Conservation (phyloP, 2,329 filamentous ascomycete species). For the Leptoxyphium fumago region DNA sequence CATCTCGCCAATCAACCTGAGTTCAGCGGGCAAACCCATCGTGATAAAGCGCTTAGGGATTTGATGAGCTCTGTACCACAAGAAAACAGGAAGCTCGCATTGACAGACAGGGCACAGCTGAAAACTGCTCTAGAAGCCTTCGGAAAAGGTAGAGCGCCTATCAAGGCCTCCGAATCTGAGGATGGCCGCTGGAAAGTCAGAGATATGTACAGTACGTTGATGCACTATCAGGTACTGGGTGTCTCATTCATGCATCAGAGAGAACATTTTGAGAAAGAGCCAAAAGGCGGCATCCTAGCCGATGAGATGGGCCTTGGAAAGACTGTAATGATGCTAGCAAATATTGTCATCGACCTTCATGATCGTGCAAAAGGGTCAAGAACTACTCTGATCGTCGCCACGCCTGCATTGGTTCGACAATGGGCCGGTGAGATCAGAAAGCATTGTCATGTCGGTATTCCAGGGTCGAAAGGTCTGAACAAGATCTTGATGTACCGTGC, state of each 20-base stretch:
- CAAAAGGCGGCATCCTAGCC: slow-evolving; percentile 64
- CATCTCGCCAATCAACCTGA: slow-evolving; percentile 10
- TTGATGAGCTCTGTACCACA: slow-evolving; percentile 25
- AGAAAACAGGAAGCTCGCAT: slow-evolving; percentile 19
- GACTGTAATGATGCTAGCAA: slow-evolving; percentile 50
- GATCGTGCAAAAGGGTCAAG: slow-evolving; percentile 7
- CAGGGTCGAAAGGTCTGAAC: neutral
- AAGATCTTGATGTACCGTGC: neutral
- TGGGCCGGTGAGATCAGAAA: slow-evolving; percentile 21
- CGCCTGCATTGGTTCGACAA: slow-evolving; percentile 25
- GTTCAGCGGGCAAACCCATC: slow-evolving; percentile 4
- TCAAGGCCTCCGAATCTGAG: slow-evolving; percentile 18
- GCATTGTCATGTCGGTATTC: slow-evolving; percentile 5
- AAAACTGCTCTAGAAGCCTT: slow-evolving; percentile 27
- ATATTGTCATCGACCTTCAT: slow-evolving; percentile 27
- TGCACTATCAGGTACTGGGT: slow-evolving; percentile 37
- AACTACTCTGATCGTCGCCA: slow-evolving; percentile 30
- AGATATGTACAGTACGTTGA: slow-evolving; percentile 34
- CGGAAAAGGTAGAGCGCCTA: slow-evolving; percentile 14
- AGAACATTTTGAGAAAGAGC: slow-evolving; percentile 27
- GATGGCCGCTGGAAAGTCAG: slow-evolving; percentile 29
- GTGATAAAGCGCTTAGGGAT: slow-evolving; percentile 23
- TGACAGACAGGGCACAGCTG: slow-evolving; percentile 23
- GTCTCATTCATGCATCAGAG: slow-evolving; percentile 40
- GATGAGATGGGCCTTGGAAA: slow-evolving; percentile 99